phyloP scores from a whole-genome alignment of 148 eudicot genomes.

The Heliosperma pusillum region DNA sequence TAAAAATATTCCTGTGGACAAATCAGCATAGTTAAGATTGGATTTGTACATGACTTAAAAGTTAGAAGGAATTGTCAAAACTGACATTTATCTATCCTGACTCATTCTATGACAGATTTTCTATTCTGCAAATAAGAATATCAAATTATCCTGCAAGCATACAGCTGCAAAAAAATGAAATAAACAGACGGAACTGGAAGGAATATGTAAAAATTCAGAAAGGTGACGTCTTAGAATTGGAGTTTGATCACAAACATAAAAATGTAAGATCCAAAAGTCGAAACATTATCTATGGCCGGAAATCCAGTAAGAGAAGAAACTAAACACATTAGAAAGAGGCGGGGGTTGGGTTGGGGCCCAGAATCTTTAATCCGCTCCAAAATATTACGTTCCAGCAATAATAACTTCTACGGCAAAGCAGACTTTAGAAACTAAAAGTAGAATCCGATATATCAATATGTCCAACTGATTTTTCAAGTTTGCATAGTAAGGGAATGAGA shows the following conservation, averaged over 20 bases:
- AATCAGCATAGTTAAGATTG: constrained; percentile 11
- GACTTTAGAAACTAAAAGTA: background rate
- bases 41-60: background rate
- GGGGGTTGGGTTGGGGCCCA: background rate
- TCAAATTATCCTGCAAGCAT: background rate
- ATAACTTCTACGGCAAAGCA: background rate
- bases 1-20: constrained; percentile 82
- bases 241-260: background rate
- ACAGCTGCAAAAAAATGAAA: background rate
- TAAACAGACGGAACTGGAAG: background rate
- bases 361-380: background rate
- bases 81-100: background rate
- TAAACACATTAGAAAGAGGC: background rate
- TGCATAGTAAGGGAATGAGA: background rate
- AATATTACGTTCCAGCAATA: background rate
- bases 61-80: background rate
- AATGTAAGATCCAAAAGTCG: background rate
- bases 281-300: background rate
- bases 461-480: background rate
- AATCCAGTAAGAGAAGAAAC: background rate
- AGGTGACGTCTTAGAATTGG: background rate
- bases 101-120: background rate
- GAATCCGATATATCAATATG: background rate
- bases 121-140: background rate
- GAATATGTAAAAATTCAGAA: background rate